These are phyloP conservation scores for Zygoascus sp. DNA, from an alignment of 1,139 yeast genomes.

Conservation along the genomic window DNA sequence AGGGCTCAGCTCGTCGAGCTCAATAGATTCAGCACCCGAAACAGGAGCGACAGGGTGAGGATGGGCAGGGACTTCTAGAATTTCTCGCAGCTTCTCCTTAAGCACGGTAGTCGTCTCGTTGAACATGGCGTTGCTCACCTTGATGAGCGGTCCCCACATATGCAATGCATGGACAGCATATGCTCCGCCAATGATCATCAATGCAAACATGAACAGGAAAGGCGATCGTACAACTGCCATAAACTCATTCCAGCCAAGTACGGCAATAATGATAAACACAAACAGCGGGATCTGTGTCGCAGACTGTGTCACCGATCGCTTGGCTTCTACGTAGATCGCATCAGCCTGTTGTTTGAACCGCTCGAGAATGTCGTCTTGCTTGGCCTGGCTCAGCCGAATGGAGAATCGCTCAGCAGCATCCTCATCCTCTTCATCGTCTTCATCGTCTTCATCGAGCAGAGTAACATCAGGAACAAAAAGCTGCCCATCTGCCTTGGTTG, in stretches of 20 bases:
- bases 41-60: not conserved
- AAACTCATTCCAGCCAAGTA: conserved; percentile 95
- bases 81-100: conserved; percentile 49
- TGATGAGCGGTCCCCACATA: conserved; percentile 69
- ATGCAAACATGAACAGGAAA: conserved; percentile 50
- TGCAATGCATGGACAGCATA: conserved; percentile 69
- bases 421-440: conserved; percentile 32
- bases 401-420: conserved; percentile 43
- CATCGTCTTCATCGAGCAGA: conserved; percentile 36
- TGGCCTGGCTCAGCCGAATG: conserved; percentile 52
- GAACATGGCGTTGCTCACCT: conserved; percentile 53
- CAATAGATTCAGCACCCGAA: conserved; percentile 3
- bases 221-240: conserved; percentile 87
- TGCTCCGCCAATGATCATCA: conserved; percentile 56
- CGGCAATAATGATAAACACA: conserved; percentile 64
- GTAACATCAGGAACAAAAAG: conserved; percentile 57
- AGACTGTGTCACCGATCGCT: conserved; percentile 37
- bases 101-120: conserved; percentile 54
- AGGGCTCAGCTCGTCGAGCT: not conserved
- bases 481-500: conserved; percentile 49
- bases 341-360: conserved; percentile 76
- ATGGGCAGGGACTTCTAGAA: conserved; percentile 24
- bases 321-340: conserved; percentile 75
- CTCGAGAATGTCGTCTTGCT: conserved; percentile 52
- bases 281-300: conserved; percentile 78